Conservation (phyloP, 140 eudicot genomes). For the Stevia rebaudiana region DNA sequence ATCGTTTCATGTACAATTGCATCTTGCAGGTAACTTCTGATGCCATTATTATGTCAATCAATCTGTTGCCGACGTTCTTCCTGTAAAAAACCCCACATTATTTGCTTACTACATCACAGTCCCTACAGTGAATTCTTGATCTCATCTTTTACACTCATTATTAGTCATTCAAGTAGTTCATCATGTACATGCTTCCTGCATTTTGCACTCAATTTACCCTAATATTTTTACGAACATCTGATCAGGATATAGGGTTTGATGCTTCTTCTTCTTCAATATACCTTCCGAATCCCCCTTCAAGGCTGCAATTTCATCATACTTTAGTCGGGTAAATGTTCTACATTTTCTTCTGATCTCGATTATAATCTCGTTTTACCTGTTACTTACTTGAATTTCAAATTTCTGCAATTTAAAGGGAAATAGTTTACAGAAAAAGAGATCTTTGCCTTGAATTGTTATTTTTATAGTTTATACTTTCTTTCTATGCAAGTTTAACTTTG, state of each 20-base stretch:
- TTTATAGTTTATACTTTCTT: background rate
- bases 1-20: background rate
- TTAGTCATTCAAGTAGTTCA: conserved; percentile 8
- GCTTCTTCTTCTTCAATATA: conserved; percentile 6
- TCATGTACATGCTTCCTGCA: conserved; percentile 3
- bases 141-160: background rate
- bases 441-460: background rate
- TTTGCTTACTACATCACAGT: background rate
- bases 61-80: conserved; percentile 23
- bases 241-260: conserved; percentile 10
- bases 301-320: too few relatives aligned
- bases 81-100: conserved; percentile 16
- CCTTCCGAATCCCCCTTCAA: conserved; percentile 1
- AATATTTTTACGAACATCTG: too few relatives aligned
- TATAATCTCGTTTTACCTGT: background rate
- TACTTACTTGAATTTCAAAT: background rate
- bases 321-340: conserved; percentile 1
- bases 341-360: background rate
- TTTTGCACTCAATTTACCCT: background rate
- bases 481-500: too few relatives aligned
- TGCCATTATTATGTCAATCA: background rate
- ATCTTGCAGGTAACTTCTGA: background rate
- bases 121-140: conserved; percentile 7
- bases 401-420: too few relatives aligned
- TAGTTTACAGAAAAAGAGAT: background rate